Base-by-base conservation (phyloP, 805 yeast species). In the Osmozyma mogii region DNA sequence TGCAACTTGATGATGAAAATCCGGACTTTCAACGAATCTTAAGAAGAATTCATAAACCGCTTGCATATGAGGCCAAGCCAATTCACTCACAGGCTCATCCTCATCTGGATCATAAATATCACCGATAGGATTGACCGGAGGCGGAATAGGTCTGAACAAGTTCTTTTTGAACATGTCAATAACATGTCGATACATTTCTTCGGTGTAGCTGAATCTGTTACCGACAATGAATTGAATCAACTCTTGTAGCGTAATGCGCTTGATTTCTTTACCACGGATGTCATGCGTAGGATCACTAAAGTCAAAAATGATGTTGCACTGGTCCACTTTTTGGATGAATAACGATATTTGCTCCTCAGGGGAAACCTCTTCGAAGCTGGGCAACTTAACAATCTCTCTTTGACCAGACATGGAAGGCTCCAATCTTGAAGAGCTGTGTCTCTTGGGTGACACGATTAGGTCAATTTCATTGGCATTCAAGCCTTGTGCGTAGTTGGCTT, bases 11-110 rank as follows among this genome's bases (percentile, higher is more conserved):
- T 88, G 95, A 50, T 84, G 84, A 56, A 92, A 89, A 58, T 88
- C 96, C 2, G 95, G 94, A 40, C 89, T 78, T 59, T 92, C 97
- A 31, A 92, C 79, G 57, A 92, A 89, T 47, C 95, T 68, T 36
- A 92, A 63, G 52, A 92, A 89, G 48, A 92, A 85, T 56, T 92
- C 97, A 61, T 92, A 92, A 18, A 88, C 94, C 24, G 87, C 72
- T 57, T 85, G 94, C 97, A 92, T 92, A 54, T 92, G 98, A 9
- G 97, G 95, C 98, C 98, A 92, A 7, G 96, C 88, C 40, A 89
- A 74, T 54, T 92, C 97, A 45, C 78, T 76, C 22, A 92, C 94
- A 3, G 97, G 97, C 58, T 92, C 98, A 61, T 92, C 98, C 59
- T 92, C 98, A 58, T 92, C 98, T 1, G 98, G 98, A 48, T 92